Percentiles rank a stretch among this genome's conserved stretches.
phyloP scores from a whole-genome alignment of 345 rosid genomes.

The Linum usitatissimum region DNA sequence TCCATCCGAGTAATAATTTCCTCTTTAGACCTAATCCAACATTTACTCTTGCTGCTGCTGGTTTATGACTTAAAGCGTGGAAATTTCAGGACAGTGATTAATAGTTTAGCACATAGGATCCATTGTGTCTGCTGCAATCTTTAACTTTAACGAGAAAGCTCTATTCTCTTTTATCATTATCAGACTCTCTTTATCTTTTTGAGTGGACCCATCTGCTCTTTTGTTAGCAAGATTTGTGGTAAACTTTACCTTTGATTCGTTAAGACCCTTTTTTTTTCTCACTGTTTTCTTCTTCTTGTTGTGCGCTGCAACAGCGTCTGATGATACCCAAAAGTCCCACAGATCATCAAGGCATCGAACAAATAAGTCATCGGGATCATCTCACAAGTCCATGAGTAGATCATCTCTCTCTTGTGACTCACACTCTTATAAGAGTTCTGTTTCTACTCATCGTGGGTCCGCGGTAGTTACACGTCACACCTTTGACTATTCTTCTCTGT shows the following conservation, averaged over 20 bases:
- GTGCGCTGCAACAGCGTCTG: conserved; percentile 43
- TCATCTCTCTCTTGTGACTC: conserved; percentile 65
- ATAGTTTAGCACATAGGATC: conserved; percentile 52
- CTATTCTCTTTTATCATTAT: conserved; percentile 13
- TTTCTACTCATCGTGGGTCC: conserved; percentile 41
- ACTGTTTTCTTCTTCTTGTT: neutral
- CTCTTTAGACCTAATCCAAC: neutral
- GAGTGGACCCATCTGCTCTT: conserved; percentile 28
- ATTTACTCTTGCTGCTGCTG: neutral
- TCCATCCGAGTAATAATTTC: neutral
- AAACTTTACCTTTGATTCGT: neutral
- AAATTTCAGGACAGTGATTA: conserved; percentile 15
- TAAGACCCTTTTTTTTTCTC: neutral
- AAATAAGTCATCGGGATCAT: conserved; percentile 59
- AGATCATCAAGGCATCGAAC: conserved; percentile 71
- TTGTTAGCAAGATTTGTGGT: conserved; percentile 22
- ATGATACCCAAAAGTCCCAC: conserved; percentile 73
- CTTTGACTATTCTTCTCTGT: conserved; percentile 1
- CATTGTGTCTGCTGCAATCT: conserved; percentile 29
- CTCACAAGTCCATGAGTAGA: conserved; percentile 60
- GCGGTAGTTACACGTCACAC: conserved; percentile 27
- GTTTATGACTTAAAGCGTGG: neutral
- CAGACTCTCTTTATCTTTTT: conserved; percentile 17
- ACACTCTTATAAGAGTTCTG: conserved; percentile 52
- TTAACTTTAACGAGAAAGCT: conserved; percentile 40